Conservation (phyloP, 1,284 basidiomycete genomes). For the Vanrija sp. region DNA sequence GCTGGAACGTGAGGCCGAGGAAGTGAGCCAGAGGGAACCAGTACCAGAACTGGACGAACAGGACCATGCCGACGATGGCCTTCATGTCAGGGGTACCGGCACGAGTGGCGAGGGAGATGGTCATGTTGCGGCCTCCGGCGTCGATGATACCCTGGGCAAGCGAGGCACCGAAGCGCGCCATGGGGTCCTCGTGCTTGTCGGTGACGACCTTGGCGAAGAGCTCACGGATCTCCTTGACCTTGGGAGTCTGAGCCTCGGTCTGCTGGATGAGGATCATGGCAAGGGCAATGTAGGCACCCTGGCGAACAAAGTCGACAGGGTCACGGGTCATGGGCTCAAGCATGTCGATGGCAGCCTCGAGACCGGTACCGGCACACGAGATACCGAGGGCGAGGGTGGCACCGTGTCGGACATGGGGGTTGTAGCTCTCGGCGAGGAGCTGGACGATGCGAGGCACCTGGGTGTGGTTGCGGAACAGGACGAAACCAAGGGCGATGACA, state of each 20-base stretch:
- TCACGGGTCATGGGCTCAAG: slow-evolving; percentile 96
- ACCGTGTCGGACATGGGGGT: slow-evolving; percentile 94
- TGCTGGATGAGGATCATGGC: slow-evolving; percentile 96
- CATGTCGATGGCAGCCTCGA: slow-evolving; percentile 90
- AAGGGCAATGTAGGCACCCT: slow-evolving; percentile 91
- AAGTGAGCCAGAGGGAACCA: slow-evolving; percentile 98
- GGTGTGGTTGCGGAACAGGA: slow-evolving; percentile 89
- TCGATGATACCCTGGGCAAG: slow-evolving; percentile 93
- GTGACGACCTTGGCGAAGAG: slow-evolving; percentile 81
- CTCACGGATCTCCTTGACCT: slow-evolving; percentile 70
- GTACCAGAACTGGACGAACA: slow-evolving; percentile 99
- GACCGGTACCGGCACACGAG: slow-evolving; percentile 93
- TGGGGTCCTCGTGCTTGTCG: slow-evolving; percentile 95
- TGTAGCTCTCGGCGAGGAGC: slow-evolving; percentile 92
- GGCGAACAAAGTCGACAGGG: slow-evolving; percentile 92
- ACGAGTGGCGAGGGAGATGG: slow-evolving; percentile 84
- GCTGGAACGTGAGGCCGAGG: slow-evolving; percentile 83
- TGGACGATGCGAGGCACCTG: slow-evolving; percentile 94
- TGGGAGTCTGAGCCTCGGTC: slow-evolving; percentile 80
- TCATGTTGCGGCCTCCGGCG: slow-evolving; percentile 91
- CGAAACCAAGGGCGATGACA: slow-evolving; percentile 87
- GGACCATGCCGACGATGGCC: slow-evolving; percentile 88
- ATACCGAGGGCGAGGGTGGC: slow-evolving; percentile 92
- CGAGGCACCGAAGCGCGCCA: slow-evolving; percentile 93
- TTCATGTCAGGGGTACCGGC: slow-evolving; percentile 83